A percentile compares a stretch with the other conserved stretches of the same genome.
Conservation (phyloP, 83 land plant genomes). For the Diphasiastrum complanatum region DNA sequence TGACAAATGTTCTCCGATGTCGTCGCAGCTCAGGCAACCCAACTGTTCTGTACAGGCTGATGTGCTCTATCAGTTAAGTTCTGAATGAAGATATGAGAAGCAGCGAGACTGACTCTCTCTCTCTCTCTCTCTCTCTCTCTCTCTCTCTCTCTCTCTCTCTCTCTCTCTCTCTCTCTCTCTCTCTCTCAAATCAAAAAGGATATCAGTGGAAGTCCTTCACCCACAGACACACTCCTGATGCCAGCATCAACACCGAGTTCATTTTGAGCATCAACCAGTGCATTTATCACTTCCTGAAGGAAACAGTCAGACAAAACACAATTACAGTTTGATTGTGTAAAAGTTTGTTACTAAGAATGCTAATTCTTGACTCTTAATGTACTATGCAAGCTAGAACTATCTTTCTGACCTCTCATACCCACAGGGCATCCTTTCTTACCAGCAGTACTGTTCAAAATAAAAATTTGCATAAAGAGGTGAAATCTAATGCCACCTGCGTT, state of each 20-base stretch:
- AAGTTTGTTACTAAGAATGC: constrained; percentile 4
- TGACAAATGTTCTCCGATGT: constrained; percentile 76
- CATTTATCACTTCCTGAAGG: constrained; percentile 64
- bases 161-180: too few species aligned
- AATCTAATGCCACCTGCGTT: constrained; percentile 50
- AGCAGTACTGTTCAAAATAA: too few species aligned
- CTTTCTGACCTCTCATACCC: too few species aligned
- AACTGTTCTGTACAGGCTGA: constrained; percentile 54
- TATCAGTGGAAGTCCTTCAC: constrained; percentile 62
- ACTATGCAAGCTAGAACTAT: background rate
- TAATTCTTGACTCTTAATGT: background rate
- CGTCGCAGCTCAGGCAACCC: constrained; percentile 90
- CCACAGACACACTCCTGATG: constrained; percentile 47
- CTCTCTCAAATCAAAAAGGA: too few species aligned
- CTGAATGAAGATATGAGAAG: background rate
- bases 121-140: too few species aligned
- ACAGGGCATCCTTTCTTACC: too few species aligned
- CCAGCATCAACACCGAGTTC: constrained; percentile 56
- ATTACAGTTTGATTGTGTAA: background rate
- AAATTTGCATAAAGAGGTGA: background rate
- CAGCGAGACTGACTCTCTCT: too few species aligned
- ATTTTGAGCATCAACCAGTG: constrained; percentile 71
- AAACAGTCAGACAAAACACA: background rate
- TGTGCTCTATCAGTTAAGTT: constrained; percentile 33
- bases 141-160: too few species aligned